Conservation (phyloP, 352 stramenopile species). For the Sclerospora graminicola region DNA sequence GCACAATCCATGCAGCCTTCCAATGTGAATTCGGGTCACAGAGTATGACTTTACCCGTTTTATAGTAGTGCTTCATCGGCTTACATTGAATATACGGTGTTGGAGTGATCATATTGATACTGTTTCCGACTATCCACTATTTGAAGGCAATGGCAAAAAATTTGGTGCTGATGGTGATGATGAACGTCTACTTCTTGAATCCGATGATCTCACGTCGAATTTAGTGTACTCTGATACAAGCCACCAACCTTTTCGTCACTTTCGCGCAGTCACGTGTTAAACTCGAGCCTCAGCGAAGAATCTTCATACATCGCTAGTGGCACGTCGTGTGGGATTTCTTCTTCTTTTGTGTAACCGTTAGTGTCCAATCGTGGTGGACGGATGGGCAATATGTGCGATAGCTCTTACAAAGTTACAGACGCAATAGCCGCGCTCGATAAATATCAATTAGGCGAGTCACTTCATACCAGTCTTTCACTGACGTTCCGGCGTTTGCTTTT, state of each 20-base stretch:
- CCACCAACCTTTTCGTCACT: slow-evolving; percentile 22
- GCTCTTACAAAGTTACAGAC: no score
- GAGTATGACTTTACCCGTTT: slow-evolving; percentile 80
- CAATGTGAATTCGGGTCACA: slow-evolving; percentile 46
- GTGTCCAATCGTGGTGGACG: slow-evolving; percentile 17
- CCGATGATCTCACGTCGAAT: slow-evolving; percentile 30
- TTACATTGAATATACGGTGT: slow-evolving; percentile 48
- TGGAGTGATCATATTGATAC: no score
- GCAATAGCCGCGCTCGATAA: no score
- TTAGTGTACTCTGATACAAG: slow-evolving; percentile 52
- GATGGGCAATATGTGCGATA: no score
- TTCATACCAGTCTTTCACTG: slow-evolving; percentile 26
- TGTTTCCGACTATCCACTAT: no score
- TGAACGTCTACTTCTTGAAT: slow-evolving; percentile 25
- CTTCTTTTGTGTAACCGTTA: slow-evolving; percentile 13
- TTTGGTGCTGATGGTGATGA: slow-evolving; percentile 33
- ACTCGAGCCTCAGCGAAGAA: slow-evolving; percentile 11
- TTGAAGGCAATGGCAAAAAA: slow-evolving; percentile 8
- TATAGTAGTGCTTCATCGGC: slow-evolving; percentile 58
- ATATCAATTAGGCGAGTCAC: slow-evolving; percentile 20
- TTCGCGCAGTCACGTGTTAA: no score
- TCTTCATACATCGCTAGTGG: no score
- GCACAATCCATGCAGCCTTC: slow-evolving; percentile 49
- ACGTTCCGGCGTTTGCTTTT: slow-evolving; percentile 48
- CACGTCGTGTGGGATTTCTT: slow-evolving; percentile 6